Conservation (phyloP, 2,329 filamentous ascomycete species). For the Lasiodiplodia gonubiensis region DNA sequence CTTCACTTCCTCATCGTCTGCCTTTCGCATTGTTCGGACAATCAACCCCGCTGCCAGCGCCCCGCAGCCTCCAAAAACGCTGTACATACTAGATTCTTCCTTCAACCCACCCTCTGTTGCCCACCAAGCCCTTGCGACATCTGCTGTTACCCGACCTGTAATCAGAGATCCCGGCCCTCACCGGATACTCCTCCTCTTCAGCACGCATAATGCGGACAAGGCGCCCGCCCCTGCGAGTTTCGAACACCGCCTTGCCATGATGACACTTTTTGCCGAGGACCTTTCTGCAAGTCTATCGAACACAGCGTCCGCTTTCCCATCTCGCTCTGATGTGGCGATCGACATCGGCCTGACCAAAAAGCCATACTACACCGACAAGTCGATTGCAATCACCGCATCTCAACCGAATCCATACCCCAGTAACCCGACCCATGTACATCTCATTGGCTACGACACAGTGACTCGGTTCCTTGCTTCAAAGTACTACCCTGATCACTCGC, state of each 20-base stretch:
- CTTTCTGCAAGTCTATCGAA: slow-evolving; percentile 38
- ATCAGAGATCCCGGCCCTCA: slow-evolving; percentile 43
- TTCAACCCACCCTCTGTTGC: slow-evolving; percentile 70
- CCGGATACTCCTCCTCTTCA: slow-evolving; percentile 64
- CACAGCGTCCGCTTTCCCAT: slow-evolving; percentile 18
- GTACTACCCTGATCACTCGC: slow-evolving; percentile 63
- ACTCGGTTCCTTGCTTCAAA: slow-evolving; percentile 74
- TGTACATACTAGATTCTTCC: slow-evolving; percentile 69
- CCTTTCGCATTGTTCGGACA: slow-evolving; percentile 44
- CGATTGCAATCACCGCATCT: slow-evolving; percentile 59
- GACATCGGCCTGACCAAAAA: slow-evolving; percentile 74
- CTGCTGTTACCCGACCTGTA: slow-evolving; percentile 51
- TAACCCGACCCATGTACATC: slow-evolving; percentile 64
- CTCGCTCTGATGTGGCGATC: slow-evolving; percentile 42
- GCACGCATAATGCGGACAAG: slow-evolving; percentile 70
- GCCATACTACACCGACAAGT: slow-evolving; percentile 78
- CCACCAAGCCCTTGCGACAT: slow-evolving; percentile 61
- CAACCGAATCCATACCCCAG: slow-evolving; percentile 43
- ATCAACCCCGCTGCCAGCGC: slow-evolving; percentile 40
- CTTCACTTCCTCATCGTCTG: slow-evolving; percentile 42
- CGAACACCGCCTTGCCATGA: slow-evolving; percentile 70
- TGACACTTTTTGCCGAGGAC: slow-evolving; percentile 70
- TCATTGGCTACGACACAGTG: slow-evolving; percentile 78
- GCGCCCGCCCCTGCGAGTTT: slow-evolving; percentile 71
- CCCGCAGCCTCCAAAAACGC: slow-evolving; percentile 49